These are phyloP conservation scores for Xylariales sp. DNA, from an alignment of 2,329 filamentous ascomycete species.

Conservation along the genomic window DNA sequence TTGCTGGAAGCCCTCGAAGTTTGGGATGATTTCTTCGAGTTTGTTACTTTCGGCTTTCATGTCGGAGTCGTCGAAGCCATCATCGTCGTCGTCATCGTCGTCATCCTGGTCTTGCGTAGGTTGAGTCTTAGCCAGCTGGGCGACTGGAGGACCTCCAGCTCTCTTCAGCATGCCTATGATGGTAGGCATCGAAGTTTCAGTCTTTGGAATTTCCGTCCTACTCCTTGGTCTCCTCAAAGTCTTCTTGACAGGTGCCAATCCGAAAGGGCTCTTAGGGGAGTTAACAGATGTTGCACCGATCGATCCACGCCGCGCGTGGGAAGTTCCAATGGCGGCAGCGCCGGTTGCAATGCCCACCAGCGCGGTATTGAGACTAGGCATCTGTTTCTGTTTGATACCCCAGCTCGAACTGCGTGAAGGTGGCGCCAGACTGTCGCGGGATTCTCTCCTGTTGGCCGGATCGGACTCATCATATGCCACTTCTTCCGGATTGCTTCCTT, in stretches of 20 bases:
- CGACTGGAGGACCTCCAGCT: slow-evolving; percentile 49
- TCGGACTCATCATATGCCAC: slow-evolving; percentile 9
- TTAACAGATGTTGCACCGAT: slow-evolving; percentile 49
- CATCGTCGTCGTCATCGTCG: slow-evolving; percentile 59
- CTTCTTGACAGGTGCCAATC: slow-evolving; percentile 33
- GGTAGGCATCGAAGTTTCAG: slow-evolving; percentile 35
- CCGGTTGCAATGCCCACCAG: slow-evolving; percentile 51
- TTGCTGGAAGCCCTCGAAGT: slow-evolving; percentile 68
- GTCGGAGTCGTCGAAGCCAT: slow-evolving; percentile 51
- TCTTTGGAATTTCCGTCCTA: slow-evolving; percentile 48
- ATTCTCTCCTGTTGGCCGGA: slow-evolving; percentile 29
- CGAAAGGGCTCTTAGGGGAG: slow-evolving; percentile 49
- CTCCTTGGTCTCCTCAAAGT: slow-evolving; percentile 50
- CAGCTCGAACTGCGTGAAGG: slow-evolving; percentile 48
- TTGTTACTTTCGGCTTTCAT: slow-evolving; percentile 58
- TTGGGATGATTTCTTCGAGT: slow-evolving; percentile 65
- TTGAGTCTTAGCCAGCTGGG: slow-evolving; percentile 37
- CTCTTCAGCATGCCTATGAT: slow-evolving; percentile 48
- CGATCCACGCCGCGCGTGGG: slow-evolving; percentile 56
- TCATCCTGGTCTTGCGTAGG: slow-evolving; percentile 44
- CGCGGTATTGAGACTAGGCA: slow-evolving; percentile 56
- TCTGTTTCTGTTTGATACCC: slow-evolving; percentile 41
- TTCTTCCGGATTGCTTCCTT: slow-evolving; percentile 14
- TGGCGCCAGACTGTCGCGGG: slow-evolving; percentile 46
- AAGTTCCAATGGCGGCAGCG: slow-evolving; percentile 51